A percentile compares a stretch with the other conserved stretches of the same genome.
Conservation (phyloP, 164 flowering plant species). For the Pachysandra terminalis region DNA sequence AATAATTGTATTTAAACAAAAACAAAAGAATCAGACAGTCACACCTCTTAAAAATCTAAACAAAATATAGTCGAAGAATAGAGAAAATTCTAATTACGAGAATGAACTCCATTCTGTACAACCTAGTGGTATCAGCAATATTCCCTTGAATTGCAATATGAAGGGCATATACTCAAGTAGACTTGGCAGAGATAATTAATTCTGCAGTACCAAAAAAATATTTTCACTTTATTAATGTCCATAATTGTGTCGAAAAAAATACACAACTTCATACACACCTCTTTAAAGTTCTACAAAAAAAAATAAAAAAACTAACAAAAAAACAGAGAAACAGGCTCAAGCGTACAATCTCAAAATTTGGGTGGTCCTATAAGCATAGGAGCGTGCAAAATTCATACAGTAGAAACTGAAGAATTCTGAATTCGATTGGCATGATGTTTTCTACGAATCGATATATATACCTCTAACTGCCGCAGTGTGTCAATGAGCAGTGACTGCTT, state of each 20-base stretch:
- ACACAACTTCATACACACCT: background rate
- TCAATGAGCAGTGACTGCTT: slow-evolving; percentile 76
- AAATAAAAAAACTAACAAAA: slow-evolving; percentile 5
- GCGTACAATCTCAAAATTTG: slow-evolving; percentile 5
- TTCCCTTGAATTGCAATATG: too few species aligned
- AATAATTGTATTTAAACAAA: too few species aligned
- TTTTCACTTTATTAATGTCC: background rate
- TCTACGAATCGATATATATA: slow-evolving; percentile 28
- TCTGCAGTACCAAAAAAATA: too few species aligned
- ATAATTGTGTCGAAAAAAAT: too few species aligned
- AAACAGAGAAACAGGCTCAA: background rate
- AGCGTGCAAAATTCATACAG: background rate
- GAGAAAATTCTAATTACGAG: too few species aligned
- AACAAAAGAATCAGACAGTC: too few species aligned
- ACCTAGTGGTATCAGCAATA: too few species aligned
- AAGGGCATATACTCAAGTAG: too few species aligned
- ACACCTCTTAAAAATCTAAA: too few species aligned
- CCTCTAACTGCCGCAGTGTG: slow-evolving; percentile 90
- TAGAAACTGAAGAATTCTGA: slow-evolving; percentile 13
- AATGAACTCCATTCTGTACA: too few species aligned
- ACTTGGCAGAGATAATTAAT: too few species aligned
- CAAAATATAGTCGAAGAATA: too few species aligned
- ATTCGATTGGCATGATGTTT: slow-evolving; percentile 13
- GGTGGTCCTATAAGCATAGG: background rate
- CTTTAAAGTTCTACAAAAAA: background rate